Base-by-base conservation (phyloP, 2,329 filamentous ascomycete genomes). In the Trichoderma simmonsii region DNA sequence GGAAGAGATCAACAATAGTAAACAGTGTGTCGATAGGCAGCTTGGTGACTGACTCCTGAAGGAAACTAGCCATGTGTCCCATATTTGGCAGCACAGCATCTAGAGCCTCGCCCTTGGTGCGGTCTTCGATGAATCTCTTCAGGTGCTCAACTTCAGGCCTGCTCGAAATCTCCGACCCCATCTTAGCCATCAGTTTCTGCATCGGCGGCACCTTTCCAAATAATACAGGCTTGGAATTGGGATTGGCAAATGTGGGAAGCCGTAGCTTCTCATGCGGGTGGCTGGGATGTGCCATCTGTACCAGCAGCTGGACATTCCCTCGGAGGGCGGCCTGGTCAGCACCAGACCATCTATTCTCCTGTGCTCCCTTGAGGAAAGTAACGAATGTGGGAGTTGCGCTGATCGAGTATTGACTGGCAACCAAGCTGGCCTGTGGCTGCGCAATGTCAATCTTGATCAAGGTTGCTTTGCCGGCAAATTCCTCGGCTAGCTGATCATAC, bases 311-410 rank as follows among this genome's bases (percentile, higher is more conserved):
- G 14, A 97, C 86, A 72, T 94, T 96, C 18, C 88, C 88, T 67
- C 89, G 88, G 15, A 98, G 85, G 18, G 89, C 85, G 14, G 86
- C 85, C 3, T 89, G 86, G 77, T 95, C 91, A 1, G 92, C 93
- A 1, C 94, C 94, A 64, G 86, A 88, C 95, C 95, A 98, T 75
- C 92, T 88, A 73, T 94, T 91, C 63, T 93, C 88, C 78, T 95
- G 89, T 73, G 91, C 82, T 2, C 94, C 94, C 67, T 87, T 91
- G 9, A 95, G 82, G 78, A 95, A 97, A 0, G 94, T 95, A 77
- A 96, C 89, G 78, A 98, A 97, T 0, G 95, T 97, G 0, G 95
- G 95, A 0, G 95, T 97, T 4, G 91, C 91, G 2, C 88, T 86
- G 66, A 98, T 87, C 1, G 86, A 83, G 78, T 92, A 97, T 72